Evolutionary conservation across 2,329 filamentous ascomycete species (phyloP).

Genomic region (Cladosporium sp.): DNA sequence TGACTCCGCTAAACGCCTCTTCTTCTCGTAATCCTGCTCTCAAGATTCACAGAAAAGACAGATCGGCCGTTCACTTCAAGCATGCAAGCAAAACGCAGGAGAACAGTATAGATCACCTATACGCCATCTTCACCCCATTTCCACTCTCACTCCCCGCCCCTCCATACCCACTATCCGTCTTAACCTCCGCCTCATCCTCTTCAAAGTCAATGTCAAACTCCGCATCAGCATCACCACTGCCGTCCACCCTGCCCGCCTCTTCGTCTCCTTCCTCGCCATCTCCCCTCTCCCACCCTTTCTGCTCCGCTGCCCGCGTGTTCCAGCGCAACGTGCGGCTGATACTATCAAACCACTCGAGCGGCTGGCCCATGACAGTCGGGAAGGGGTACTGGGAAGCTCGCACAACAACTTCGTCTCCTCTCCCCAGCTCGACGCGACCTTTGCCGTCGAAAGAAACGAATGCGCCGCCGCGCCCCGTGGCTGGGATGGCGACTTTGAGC

Average conservation of each 20-base stretch:
- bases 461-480: conserved; percentile 80
- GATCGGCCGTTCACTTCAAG: too few species aligned
- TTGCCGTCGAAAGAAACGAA: conserved; percentile 99
- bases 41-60: too few species aligned
- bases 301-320: conserved; percentile 88
- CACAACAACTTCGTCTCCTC: conserved; percentile 94
- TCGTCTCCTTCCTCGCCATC: conserved; percentile 50
- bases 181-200: conserved; percentile 41
- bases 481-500: conserved; percentile 81
- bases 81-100: too few species aligned
- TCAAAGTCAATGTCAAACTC: conserved; percentile 97
- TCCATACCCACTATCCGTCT: conserved; percentile 29
- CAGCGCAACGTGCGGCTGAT: conserved; percentile 87
- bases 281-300: conserved; percentile 71
- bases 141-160: conserved; percentile 19
- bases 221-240: conserved; percentile 44
- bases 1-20: too few species aligned
- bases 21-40: too few species aligned
- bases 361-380: conserved; percentile 86
- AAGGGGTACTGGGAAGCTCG: conserved; percentile 95
- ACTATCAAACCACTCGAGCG: conserved; percentile 94
- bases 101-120: conserved; percentile 1
- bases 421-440: conserved; percentile 84
- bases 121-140: conserved; percentile 11
- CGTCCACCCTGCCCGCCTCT: conserved; percentile 30